Conservation (phyloP, 495 filamentous ascomycete species). For the Hypoxylon rickii region DNA sequence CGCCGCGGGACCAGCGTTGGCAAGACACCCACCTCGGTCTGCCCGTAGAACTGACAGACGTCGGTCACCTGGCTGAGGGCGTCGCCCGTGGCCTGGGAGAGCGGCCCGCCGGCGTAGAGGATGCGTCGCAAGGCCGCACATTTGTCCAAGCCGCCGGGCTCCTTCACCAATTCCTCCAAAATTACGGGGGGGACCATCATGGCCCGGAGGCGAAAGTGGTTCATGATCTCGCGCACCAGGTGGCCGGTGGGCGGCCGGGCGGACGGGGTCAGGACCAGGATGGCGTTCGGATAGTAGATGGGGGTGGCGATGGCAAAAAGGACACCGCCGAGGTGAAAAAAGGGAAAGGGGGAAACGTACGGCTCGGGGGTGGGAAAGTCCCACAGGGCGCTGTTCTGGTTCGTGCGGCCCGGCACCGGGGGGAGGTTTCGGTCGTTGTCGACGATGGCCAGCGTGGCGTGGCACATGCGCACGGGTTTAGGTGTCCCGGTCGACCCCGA, state of each 20-base stretch:
- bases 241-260: background rate
- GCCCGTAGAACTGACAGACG: background rate
- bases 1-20: background rate
- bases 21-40: background rate
- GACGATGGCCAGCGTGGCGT: background rate
- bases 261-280: background rate
- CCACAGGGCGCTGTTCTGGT: background rate
- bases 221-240: background rate
- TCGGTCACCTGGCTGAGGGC: background rate
- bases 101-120: background rate
- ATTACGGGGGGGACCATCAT: background rate
- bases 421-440: background rate
- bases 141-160: background rate
- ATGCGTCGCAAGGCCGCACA: background rate
- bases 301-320: background rate
- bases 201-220: background rate
- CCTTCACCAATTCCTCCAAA: background rate
- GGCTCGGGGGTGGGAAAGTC: too few relatives aligned
- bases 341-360: too few relatives aligned
- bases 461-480: background rate
- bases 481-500: background rate
- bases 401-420: background rate
- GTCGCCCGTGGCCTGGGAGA: background rate
- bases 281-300: background rate
- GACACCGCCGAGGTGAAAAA: background rate